Percentiles rank a stretch among this genome's conserved stretches.
Evolutionary conservation across 1,284 basidiomycete genomes (phyloP).

Genomic region (Singerocomus inundabilis): DNA sequence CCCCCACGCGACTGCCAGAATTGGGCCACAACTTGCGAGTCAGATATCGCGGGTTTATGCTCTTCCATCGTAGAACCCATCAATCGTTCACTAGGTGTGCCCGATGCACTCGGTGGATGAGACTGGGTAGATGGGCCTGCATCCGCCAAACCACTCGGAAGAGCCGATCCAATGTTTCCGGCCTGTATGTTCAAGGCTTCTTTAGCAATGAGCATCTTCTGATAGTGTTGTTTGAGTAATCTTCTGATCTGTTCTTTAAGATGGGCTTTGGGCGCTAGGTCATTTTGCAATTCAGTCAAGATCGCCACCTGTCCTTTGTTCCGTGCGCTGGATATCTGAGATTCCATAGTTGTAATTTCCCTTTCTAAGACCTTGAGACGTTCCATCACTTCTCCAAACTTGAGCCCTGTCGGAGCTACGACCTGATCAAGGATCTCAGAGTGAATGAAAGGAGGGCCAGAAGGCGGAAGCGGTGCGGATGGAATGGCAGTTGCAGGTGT

Average conservation of each 20-base stretch:
- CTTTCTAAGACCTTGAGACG: constrained; percentile 21
- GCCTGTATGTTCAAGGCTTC: constrained; percentile 6
- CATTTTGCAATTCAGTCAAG: constrained; percentile 14
- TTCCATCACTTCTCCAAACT: constrained; percentile 27
- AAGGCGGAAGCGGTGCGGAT: constrained; percentile 8
- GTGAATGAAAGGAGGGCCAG: constrained; percentile 11
- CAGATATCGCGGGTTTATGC: constrained; percentile 16
- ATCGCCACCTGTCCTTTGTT: constrained; percentile 17
- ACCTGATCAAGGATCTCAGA: constrained; percentile 20
- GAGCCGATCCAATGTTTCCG: constrained; percentile 2
- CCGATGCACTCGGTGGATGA: constrained; percentile 6
- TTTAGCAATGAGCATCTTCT: constrained; percentile 14
- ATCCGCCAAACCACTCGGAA: constrained; percentile 5
- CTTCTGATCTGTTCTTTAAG: constrained; percentile 16
- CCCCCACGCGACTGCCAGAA: constrained; percentile 32
- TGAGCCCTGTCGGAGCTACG: constrained; percentile 9
- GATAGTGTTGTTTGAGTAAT: constrained; percentile 18
- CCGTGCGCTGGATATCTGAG: constrained; percentile 14
- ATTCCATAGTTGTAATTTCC: constrained; percentile 10
- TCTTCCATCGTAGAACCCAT: constrained; percentile 18
- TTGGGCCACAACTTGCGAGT: constrained; percentile 24
- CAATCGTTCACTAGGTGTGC: constrained; percentile 7
- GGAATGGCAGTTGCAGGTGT: constrained; percentile 10
- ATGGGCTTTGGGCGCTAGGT: constrained; percentile 1
- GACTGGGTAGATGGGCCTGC: constrained; percentile 14